Evolutionary conservation across 768 basidiomycete species (phyloP).

Genomic region (Tulasnella sp.): DNA sequence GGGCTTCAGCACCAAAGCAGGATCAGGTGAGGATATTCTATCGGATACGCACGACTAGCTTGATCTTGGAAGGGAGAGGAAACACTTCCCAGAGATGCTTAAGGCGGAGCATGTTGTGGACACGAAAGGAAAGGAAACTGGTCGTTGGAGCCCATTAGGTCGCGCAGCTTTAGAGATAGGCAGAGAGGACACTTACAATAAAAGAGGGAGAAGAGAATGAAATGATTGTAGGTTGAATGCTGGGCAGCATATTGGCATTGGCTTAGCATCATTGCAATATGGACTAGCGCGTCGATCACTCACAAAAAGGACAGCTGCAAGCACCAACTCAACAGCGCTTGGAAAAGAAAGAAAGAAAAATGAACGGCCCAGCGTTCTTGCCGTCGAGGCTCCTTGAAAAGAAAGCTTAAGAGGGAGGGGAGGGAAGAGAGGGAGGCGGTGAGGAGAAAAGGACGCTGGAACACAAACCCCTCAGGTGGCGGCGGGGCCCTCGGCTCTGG

Average conservation of each 20-base stretch:
- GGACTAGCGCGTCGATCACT: neutral
- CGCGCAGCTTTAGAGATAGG: neutral
- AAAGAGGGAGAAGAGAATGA: neutral
- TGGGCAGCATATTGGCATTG: neutral
- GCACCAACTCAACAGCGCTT: neutral
- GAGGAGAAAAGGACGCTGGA: neutral
- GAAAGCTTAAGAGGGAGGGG: neutral
- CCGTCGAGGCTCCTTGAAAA: neutral
- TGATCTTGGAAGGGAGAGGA: constrained; percentile 31
- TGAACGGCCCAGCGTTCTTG: neutral
- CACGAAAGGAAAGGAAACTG: neutral
- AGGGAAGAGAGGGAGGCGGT: neutral
- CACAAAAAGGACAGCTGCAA: neutral
- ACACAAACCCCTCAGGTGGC: neutral
- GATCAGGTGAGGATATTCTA: too few relatives aligned
- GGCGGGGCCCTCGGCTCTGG: neutral
- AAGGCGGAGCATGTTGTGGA: constrained; percentile 27
- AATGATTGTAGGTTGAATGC: neutral
- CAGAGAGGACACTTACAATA: neutral
- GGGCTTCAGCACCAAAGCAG: neutral
- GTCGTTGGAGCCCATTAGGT: neutral
- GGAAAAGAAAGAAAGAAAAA: neutral
- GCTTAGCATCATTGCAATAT: neutral
- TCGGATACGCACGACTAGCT: constrained; percentile 37
- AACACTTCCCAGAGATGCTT: constrained; percentile 29